These are phyloP conservation scores for Alectoria sarmentosa DNA, from an alignment of 495 filamentous ascomycete genomes.

Conservation along the genomic window DNA sequence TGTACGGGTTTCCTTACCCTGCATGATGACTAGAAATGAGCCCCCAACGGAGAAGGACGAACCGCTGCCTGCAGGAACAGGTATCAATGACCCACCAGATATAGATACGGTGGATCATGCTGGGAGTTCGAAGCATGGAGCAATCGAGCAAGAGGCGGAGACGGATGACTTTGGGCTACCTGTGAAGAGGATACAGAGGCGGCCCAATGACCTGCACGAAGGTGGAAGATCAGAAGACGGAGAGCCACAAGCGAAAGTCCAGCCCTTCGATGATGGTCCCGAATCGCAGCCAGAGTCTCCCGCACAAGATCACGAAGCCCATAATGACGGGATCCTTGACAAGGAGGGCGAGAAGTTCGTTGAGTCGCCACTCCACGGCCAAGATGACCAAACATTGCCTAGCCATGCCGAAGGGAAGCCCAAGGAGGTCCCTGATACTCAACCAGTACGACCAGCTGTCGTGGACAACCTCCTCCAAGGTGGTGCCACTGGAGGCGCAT, in stretches of 20 bases:
- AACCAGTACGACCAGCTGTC: constrained; percentile 3
- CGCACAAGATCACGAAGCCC: neutral
- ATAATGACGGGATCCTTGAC: neutral
- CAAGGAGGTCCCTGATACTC: neutral
- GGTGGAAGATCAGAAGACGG: constrained; percentile 4
- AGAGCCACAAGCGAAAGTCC: neutral
- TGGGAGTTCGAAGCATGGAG: neutral
- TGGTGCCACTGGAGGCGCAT: constrained; percentile 39
- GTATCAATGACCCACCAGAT: constrained; percentile 3
- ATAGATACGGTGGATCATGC: neutral
- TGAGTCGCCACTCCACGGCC: neutral
- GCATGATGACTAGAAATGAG: constrained; percentile 20
- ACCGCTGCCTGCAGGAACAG: constrained; percentile 10
- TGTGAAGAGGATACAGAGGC: constrained; percentile 23
- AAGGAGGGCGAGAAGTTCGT: neutral
- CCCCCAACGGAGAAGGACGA: constrained; percentile 17
- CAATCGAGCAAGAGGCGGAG: constrained; percentile 16
- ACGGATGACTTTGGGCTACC: constrained; percentile 35
- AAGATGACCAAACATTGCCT: neutral
- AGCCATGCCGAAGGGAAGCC: neutral
- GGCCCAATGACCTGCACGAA: neutral
- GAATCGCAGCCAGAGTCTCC: neutral
- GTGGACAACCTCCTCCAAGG: constrained; percentile 20
- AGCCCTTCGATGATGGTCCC: constrained; percentile 4
- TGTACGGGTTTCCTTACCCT: constrained; percentile 10